phyloP scores from a whole-genome alignment of 345 rosid genomes.

The Garcia nutans region DNA sequence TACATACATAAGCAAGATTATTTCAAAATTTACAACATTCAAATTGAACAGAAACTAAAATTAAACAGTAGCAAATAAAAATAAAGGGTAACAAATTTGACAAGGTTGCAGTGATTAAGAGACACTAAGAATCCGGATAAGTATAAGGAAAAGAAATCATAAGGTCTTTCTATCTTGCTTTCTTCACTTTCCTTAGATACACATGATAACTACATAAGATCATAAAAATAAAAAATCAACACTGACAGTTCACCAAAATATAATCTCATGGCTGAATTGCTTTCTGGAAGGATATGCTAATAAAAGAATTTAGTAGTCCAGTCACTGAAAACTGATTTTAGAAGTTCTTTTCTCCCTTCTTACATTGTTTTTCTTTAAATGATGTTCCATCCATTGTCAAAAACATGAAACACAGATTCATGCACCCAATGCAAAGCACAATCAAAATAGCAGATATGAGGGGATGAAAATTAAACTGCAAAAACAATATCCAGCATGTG shows the following conservation, averaged over 20 bases:
- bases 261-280: neutral
- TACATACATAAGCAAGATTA: slow-evolving; percentile 22
- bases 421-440: neutral
- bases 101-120: neutral
- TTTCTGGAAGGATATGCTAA: neutral
- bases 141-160: too few relatives aligned
- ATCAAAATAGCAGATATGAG: slow-evolving; percentile 4
- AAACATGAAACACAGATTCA: neutral
- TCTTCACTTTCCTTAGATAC: neutral
- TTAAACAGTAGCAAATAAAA: too few relatives aligned
- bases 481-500: slow-evolving; percentile 6
- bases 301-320: neutral
- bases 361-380: slow-evolving; percentile 1
- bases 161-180: neutral
- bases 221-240: neutral
- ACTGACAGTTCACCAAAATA: neutral
- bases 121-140: too few relatives aligned
- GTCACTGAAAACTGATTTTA: neutral
- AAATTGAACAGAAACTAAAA: neutral
- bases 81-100: neutral
- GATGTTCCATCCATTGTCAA: neutral
- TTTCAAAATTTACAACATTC: slow-evolving; percentile 8
- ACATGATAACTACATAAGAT: neutral
- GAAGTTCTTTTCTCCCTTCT: neutral
- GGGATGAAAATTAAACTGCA: neutral